Conservation (phyloP, 2,329 filamentous ascomycete genomes). For the Penicillium occitanis region DNA sequence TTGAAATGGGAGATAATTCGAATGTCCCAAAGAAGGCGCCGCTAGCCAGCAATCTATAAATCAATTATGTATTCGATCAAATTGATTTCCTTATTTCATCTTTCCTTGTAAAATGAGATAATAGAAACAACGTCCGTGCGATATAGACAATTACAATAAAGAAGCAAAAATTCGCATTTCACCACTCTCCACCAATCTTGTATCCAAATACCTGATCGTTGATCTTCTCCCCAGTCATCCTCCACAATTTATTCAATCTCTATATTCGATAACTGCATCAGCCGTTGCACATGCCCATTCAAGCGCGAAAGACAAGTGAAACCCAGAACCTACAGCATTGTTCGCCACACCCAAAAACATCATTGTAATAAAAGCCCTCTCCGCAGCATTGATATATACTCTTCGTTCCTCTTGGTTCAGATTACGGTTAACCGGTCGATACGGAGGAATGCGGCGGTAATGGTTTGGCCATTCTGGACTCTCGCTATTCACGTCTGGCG, state of each 20-base stretch:
- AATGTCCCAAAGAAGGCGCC: background rate
- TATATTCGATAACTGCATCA: conserved; percentile 19
- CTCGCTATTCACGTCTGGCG: background rate
- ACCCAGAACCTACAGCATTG: conserved; percentile 38
- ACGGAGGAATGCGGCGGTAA: conserved; percentile 49
- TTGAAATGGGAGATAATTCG: background rate
- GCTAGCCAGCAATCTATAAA: background rate
- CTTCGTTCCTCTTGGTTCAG: conserved; percentile 46
- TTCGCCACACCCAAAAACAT: conserved; percentile 53
- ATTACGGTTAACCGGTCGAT: conserved; percentile 48
- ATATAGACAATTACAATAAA: background rate
- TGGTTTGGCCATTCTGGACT: conserved; percentile 48
- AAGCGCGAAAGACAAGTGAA: too few relatives aligned
- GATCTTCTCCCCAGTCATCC: conserved; percentile 50
- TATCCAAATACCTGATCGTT: conserved; percentile 54
- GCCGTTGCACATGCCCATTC: background rate
- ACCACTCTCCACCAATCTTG: conserved; percentile 55
- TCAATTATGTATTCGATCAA: background rate
- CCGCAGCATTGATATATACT: conserved; percentile 45
- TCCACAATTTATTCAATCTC: conserved; percentile 48
- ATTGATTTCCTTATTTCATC: background rate
- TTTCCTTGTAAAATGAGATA: background rate
- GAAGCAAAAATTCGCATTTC: background rate
- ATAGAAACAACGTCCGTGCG: background rate
- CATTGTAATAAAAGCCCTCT: conserved; percentile 49